phyloP scores from a whole-genome alignment of 2,329 filamentous ascomycete genomes.

The Trematosphaeria pertusa region DNA sequence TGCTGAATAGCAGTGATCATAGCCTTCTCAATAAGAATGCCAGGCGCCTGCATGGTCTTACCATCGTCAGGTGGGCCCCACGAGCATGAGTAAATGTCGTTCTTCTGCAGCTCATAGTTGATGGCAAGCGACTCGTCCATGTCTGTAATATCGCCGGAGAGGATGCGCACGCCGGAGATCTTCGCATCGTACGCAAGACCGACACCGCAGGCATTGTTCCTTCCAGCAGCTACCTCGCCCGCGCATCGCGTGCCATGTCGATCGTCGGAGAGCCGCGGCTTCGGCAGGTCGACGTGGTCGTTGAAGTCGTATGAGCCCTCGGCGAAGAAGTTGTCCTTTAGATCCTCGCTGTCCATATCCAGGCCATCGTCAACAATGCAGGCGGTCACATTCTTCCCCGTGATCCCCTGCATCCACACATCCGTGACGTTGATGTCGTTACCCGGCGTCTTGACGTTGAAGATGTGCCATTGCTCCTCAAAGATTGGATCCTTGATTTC shows the following conservation, averaged over 20 bases:
- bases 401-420: constrained; percentile 89
- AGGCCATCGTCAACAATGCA: constrained; percentile 96
- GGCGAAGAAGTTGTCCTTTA: constrained; percentile 93
- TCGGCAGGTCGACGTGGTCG: constrained; percentile 78
- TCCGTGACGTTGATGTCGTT: constrained; percentile 97
- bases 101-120: constrained; percentile 90
- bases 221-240: constrained; percentile 90
- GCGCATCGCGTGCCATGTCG: constrained; percentile 92
- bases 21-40: constrained; percentile 83
- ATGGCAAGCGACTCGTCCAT: constrained; percentile 90
- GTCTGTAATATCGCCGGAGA: constrained; percentile 89
- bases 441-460: constrained; percentile 79
- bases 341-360: constrained; percentile 92
- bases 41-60: constrained; percentile 89
- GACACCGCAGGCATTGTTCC: constrained; percentile 92
- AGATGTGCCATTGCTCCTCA: constrained; percentile 92
- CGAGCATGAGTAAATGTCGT: constrained; percentile 97
- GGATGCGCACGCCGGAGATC: constrained; percentile 89
- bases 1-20: constrained; percentile 94
- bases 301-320: constrained; percentile 97
- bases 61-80: constrained; percentile 98
- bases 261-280: constrained; percentile 83
- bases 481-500: constrained; percentile 90
- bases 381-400: constrained; percentile 85
- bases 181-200: constrained; percentile 93